Base-by-base conservation (phyloP, 169 alveolate species). In the Eimeria brunetti region DNA sequence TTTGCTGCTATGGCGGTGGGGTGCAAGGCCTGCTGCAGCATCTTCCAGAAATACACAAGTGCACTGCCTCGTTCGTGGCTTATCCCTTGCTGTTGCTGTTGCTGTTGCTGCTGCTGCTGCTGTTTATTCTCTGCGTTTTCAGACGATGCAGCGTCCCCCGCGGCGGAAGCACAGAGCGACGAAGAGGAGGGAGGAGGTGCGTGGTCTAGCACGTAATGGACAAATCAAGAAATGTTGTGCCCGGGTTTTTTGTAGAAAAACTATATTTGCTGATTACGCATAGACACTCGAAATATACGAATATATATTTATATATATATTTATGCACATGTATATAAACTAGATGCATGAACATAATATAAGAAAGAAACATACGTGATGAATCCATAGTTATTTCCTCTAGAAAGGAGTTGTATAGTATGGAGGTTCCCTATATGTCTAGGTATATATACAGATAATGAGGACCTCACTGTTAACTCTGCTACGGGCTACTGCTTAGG, bases 101-200 rank as follows among this genome's bases (percentile, higher is more conserved):
- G 46, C 46, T 41, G 46, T 41, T 41, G 46, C 46, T 41, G 12
- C 36, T 62, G 73, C 73, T 62, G 2, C 9, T n/a, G 22, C 16
- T 30, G 30, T 76, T 20, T 58, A 18, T 14, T 7, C 30, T 85
- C 24, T 20, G 92, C 27, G 44, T n/a, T 11, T 22, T 41, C 80
- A 64, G 81, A 64, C 14, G 78, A 38, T 60, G 24, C 46, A 75
- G 38, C 51, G 1, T 33, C 78, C 44, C 44, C 92, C 27, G 64
- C 81, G 14, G 92, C 44, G 11, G 80, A 60, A 1, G 73, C 84
- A 38, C 81, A 60, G 49, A 86, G 85, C 75, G 84, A 88, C 62
- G 85, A 88, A 24, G 94, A 88, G 53, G 94, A 88, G 30, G 94
- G 49, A 88, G 84, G 94, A 80, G 88, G 46, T 38, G 33, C 27